These are phyloP conservation scores for Calocybe gangraenosa DNA, from an alignment of 768 basidiomycete genomes.

Conservation along the genomic window DNA sequence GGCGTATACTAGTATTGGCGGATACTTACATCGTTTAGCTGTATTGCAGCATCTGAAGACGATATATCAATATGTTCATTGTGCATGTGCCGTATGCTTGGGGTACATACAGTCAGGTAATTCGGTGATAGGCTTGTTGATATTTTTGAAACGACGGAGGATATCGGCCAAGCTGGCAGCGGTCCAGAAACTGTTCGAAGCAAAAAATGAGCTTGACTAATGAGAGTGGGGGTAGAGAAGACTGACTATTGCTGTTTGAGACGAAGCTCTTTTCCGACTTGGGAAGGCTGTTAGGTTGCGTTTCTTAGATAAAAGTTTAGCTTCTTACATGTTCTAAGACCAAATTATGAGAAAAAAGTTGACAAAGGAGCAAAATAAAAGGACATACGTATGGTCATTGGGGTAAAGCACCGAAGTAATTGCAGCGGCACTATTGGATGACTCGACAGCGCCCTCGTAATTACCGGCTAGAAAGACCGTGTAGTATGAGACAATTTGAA, in stretches of 20 bases:
- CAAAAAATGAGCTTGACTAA: not conserved
- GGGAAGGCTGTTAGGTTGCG: not conserved
- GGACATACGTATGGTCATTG: slow-evolving; percentile 77
- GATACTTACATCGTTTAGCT: slow-evolving; percentile 82
- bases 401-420: slow-evolving; percentile 97
- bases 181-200: slow-evolving; percentile 67
- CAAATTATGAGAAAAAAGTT: not conserved
- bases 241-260: slow-evolving; percentile 89
- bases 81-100: not conserved
- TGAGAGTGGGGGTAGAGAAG: not conserved
- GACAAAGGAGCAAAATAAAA: slow-evolving; percentile 3
- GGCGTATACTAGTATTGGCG: not conserved
- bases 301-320: not conserved
- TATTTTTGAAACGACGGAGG: slow-evolving; percentile 87
- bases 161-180: slow-evolving; percentile 87
- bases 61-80: not conserved
- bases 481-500: too few relatives aligned
- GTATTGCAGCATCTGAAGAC: slow-evolving; percentile 74
- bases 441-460: slow-evolving; percentile 86
- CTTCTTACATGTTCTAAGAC: slow-evolving; percentile 39
- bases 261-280: slow-evolving; percentile 83
- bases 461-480: slow-evolving; percentile 62
- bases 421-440: slow-evolving; percentile 85
- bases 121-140: slow-evolving; percentile 72
- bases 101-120: slow-evolving; percentile 71